Percentiles rank a stretch among this genome's conserved stretches.
These are phyloP conservation scores for Pyrenochaeta sp. DNA, from an alignment of 2,329 filamentous ascomycete species.

Conservation along the genomic window DNA sequence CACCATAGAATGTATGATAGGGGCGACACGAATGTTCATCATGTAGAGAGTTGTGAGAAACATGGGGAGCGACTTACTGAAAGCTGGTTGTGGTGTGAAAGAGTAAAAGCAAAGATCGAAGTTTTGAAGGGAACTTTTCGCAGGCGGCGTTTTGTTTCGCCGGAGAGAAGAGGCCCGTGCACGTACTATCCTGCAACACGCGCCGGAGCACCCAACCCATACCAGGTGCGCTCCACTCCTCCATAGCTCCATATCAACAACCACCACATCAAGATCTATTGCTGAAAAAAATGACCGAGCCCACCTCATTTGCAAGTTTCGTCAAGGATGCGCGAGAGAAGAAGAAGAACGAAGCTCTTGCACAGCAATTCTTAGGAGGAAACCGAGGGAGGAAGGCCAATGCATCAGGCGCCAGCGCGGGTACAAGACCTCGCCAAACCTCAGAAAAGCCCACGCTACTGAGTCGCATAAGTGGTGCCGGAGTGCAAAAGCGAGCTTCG, in stretches of 20 bases:
- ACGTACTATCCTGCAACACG: slow-evolving; percentile 8
- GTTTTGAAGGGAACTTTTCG: slow-evolving; percentile 35
- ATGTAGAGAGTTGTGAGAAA: slow-evolving; percentile 21
- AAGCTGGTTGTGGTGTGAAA: slow-evolving; percentile 31
- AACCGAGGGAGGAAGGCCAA: slow-evolving; percentile 65
- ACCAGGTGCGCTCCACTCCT: slow-evolving; percentile 4
- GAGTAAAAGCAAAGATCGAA: slow-evolving; percentile 21
- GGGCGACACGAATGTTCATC: slow-evolving; percentile 52
- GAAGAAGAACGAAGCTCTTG: slow-evolving; percentile 76
- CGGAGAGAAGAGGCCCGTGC: slow-evolving; percentile 17
- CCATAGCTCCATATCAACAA: neutral
- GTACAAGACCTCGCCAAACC: slow-evolving; percentile 54
- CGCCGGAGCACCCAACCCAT: neutral
- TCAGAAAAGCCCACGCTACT: slow-evolving; percentile 66
- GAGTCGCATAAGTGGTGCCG: slow-evolving; percentile 76
- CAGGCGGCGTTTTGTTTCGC: slow-evolving; percentile 26
- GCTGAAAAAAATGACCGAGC: slow-evolving; percentile 30
- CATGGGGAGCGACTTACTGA: slow-evolving; percentile 37
- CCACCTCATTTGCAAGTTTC: slow-evolving; percentile 39
- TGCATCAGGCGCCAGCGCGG: slow-evolving; percentile 58
- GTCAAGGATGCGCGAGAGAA: slow-evolving; percentile 64
- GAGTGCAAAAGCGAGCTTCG: slow-evolving; percentile 70
- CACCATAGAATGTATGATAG: slow-evolving; percentile 52
- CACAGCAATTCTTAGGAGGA: slow-evolving; percentile 73
- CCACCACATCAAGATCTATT: neutral